phyloP scores from a whole-genome alignment of 169 alveolate species.

The Eimeria maxima region DNA sequence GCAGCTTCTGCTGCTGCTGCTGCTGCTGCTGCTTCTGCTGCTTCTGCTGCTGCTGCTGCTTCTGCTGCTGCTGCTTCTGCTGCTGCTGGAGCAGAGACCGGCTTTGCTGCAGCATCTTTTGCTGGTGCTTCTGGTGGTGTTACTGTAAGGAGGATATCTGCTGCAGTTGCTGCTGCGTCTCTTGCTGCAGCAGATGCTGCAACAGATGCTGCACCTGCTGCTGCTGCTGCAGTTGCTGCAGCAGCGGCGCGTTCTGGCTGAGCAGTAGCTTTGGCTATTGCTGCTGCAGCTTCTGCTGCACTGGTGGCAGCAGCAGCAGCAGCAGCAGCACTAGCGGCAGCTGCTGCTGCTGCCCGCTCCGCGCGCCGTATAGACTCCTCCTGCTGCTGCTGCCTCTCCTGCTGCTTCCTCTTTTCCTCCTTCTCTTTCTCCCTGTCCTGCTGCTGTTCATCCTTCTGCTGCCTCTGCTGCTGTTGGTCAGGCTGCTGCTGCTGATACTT shows the following conservation, averaged over 20 bases:
- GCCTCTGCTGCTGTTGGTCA: background rate
- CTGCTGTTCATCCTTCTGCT: background rate
- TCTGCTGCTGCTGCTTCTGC: no score
- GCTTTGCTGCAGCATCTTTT: no score
- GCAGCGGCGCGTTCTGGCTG: background rate
- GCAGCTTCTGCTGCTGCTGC: no score
- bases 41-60: no score
- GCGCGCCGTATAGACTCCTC: background rate
- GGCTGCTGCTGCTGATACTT: conserved; percentile 5
- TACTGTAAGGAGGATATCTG: background rate
- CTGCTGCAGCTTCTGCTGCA: conserved; percentile 9
- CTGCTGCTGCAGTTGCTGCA: conserved; percentile 14
- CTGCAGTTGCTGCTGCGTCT: no score
- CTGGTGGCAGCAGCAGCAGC: conserved; percentile 52
- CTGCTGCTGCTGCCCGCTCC: conserved; percentile 58
- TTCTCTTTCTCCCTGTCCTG: background rate
- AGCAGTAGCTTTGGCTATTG: conserved; percentile 18
- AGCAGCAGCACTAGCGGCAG: conserved; percentile 54
- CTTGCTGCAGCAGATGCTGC: background rate
- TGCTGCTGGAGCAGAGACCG: no score
- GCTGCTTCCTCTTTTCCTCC: background rate
- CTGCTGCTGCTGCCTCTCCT: conserved; percentile 20
- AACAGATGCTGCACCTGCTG: background rate
- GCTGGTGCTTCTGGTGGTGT: background rate
- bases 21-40: no score